phyloP scores from a whole-genome alignment of 2,329 filamentous ascomycete genomes.

The Davidsoniella virescens region DNA sequence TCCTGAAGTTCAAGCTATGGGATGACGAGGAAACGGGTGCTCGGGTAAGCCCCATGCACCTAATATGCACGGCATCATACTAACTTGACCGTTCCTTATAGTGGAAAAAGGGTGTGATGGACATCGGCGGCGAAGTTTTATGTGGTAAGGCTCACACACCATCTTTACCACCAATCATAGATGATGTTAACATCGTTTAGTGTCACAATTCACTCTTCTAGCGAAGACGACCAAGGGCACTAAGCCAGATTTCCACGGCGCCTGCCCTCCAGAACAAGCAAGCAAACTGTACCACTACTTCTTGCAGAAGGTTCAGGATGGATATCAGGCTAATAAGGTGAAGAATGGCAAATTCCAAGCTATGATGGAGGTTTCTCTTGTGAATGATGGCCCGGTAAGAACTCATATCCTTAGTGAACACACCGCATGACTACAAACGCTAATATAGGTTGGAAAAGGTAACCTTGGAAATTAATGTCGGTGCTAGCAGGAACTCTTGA shows the following conservation, averaged over 20 bases:
- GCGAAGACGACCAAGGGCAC: conserved; percentile 90
- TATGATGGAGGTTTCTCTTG: conserved; percentile 92
- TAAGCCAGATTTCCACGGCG: conserved; percentile 89
- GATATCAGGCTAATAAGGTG: conserved; percentile 58
- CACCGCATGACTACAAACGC: neutral
- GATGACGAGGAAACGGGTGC: conserved; percentile 54
- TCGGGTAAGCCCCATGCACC: conserved; percentile 30
- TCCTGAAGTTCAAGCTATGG: conserved; percentile 85
- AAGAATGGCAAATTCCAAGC: conserved; percentile 96
- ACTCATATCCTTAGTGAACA: neutral
- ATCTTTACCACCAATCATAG: neutral
- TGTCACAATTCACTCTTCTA: conserved; percentile 91
- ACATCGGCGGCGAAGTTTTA: conserved; percentile 83
- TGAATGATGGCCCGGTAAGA: conserved; percentile 64
- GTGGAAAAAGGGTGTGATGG: conserved; percentile 84
- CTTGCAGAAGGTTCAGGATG: conserved; percentile 54
- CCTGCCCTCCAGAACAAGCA: conserved; percentile 62
- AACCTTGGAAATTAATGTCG: conserved; percentile 15
- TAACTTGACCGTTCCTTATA: conserved; percentile 22
- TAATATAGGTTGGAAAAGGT: conserved; percentile 9
- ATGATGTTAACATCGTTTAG: conserved; percentile 27
- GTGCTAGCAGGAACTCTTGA: conserved; percentile 4
- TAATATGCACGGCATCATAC: neutral
- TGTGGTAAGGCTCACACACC: conserved; percentile 45
- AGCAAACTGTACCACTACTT: conserved; percentile 73